These are phyloP conservation scores for Saraca asoca DNA, from an alignment of 331 rosid genomes.

Conservation along the genomic window DNA sequence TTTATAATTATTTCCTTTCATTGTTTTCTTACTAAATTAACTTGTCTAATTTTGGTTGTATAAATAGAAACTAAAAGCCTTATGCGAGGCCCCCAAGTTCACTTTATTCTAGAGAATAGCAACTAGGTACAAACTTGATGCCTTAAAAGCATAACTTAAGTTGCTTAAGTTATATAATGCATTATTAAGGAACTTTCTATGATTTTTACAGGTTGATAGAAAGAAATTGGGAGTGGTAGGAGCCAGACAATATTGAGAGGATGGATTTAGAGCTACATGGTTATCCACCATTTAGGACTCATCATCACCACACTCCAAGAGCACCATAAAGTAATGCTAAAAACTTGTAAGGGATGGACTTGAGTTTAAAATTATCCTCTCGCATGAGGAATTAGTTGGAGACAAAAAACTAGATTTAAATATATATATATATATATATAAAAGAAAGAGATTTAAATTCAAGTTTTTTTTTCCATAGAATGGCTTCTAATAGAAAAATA, in stretches of 20 bases:
- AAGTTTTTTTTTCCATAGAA: no score
- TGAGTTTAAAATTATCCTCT: no score
- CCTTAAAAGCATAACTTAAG: neutral
- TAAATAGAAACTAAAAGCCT: conserved; percentile 67
- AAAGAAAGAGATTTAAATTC: no score
- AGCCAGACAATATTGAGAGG: conserved; percentile 43
- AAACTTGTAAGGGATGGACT: neutral
- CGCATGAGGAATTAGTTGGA: no score
- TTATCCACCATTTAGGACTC: conserved; percentile 79
- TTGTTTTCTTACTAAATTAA: neutral
- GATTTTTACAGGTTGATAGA: conserved; percentile 44
- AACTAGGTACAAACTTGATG: conserved; percentile 50
- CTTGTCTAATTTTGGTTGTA: neutral
- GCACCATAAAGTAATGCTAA: conserved; percentile 48
- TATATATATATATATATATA: no score
- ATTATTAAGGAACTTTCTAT: neutral
- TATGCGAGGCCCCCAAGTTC: conserved; percentile 42
- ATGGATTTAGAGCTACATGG: conserved; percentile 76
- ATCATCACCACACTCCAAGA: conserved; percentile 90
- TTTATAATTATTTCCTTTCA: neutral
- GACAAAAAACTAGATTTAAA: no score
- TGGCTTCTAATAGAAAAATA: no score
- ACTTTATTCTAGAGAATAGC: conserved; percentile 37
- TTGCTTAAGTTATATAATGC: conserved; percentile 7
- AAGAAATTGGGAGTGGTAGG: conserved; percentile 25